Percentiles rank a stretch among this genome's conserved stretches.
Evolutionary conservation across 768 basidiomycete genomes (phyloP).

Genomic region (Solioccasus polychromus): DNA sequence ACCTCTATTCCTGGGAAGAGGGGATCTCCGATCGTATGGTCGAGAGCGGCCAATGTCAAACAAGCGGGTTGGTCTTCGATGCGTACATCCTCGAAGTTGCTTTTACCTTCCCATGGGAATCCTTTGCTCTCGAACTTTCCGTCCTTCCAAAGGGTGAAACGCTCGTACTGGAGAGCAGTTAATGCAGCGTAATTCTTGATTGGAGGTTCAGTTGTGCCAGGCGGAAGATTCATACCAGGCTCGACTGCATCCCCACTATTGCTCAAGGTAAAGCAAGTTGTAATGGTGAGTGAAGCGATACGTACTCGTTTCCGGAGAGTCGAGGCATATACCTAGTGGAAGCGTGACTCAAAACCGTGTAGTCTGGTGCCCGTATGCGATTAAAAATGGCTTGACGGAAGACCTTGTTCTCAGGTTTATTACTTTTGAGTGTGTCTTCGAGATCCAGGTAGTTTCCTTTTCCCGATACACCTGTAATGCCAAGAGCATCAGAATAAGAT

Average conservation of each 20-base stretch:
- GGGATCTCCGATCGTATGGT: slow-evolving; percentile 14
- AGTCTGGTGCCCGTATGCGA: slow-evolving; percentile 4
- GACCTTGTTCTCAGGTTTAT: slow-evolving; percentile 3
- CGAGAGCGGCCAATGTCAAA: background rate
- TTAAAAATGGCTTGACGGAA: slow-evolving; percentile 6
- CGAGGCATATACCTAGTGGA: slow-evolving; percentile 22
- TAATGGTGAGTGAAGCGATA: background rate
- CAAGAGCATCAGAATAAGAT: background rate
- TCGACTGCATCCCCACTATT: background rate
- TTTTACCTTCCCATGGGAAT: background rate
- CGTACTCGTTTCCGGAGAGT: background rate
- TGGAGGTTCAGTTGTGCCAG: background rate
- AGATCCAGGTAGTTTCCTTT: slow-evolving; percentile 17
- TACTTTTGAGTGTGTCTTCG: slow-evolving; percentile 6
- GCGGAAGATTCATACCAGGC: background rate
- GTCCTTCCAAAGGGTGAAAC: background rate
- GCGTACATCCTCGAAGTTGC: background rate
- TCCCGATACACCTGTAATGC: slow-evolving; percentile 4
- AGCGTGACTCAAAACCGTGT: slow-evolving; percentile 8
- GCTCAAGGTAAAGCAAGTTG: background rate
- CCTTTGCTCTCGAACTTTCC: background rate
- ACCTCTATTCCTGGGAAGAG: slow-evolving; percentile 36
- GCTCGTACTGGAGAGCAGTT: background rate
- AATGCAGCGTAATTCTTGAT: background rate
- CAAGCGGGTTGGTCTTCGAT: background rate